These are phyloP conservation scores for Saccharomycopsis phalli DNA, from an alignment of 1,139 yeast species.

Conservation along the genomic window DNA sequence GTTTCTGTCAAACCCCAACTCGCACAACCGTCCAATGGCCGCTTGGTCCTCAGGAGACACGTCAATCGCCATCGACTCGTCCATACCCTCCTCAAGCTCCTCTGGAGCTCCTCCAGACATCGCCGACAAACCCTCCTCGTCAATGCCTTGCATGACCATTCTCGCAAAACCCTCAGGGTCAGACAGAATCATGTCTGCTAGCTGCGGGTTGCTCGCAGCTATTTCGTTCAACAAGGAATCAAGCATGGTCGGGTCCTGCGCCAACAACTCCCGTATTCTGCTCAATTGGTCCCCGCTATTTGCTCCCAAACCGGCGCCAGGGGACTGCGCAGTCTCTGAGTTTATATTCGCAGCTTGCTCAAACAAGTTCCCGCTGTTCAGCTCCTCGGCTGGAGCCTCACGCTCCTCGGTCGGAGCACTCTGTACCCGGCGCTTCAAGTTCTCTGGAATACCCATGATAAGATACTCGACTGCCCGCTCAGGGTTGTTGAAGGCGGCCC, in stretches of 20 bases:
- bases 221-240: constrained; percentile 79
- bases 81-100: constrained; percentile 30
- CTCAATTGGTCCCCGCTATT: constrained; percentile 23
- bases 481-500: constrained; percentile 96
- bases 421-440: constrained; percentile 31
- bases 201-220: constrained; percentile 76
- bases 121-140: constrained; percentile 30
- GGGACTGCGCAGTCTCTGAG: constrained; percentile 29
- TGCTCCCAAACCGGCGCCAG: constrained; percentile 22
- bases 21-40: constrained; percentile 82
- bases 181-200: constrained; percentile 71
- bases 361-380: constrained; percentile 40
- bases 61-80: constrained; percentile 39
- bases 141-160: constrained; percentile 54
- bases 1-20: constrained; percentile 83
- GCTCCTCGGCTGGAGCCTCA: constrained; percentile 28
- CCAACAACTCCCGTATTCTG: constrained; percentile 66
- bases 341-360: constrained; percentile 62
- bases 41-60: constrained; percentile 78
- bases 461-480: constrained; percentile 96
- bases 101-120: constrained; percentile 28
- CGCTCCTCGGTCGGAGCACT: constrained; percentile 23
- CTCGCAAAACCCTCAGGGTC: constrained; percentile 84
- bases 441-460: constrained; percentile 82
- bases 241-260: constrained; percentile 82